A percentile compares a stretch with the other conserved stretches of the same genome.
These are phyloP conservation scores for Geotrichum restrictum DNA, from an alignment of 1,139 yeast genomes.

Conservation along the genomic window DNA sequence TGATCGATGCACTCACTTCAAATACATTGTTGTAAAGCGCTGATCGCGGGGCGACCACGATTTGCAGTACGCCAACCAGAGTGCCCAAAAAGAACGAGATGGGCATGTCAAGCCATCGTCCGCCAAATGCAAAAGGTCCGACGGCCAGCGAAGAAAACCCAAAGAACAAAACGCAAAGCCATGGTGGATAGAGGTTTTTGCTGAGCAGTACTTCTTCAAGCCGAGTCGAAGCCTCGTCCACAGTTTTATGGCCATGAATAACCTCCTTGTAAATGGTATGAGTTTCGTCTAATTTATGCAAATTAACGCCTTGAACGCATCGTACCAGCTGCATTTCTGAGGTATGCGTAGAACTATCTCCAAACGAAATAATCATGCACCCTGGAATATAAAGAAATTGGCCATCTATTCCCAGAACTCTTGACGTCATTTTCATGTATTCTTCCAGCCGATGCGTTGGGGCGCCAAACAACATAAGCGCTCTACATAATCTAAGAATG, in stretches of 20 bases:
- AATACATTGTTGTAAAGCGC: slow-evolving; percentile 82
- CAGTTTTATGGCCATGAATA: slow-evolving; percentile 80
- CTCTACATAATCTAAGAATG: slow-evolving; percentile 75
- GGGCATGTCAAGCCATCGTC: slow-evolving; percentile 86
- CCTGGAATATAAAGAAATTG: slow-evolving; percentile 90
- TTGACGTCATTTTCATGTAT: slow-evolving; percentile 82
- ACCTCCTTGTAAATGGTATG: slow-evolving; percentile 83
- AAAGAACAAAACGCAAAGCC: slow-evolving; percentile 73
- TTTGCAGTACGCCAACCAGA: slow-evolving; percentile 79
- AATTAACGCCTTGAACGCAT: slow-evolving; percentile 75
- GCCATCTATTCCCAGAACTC: slow-evolving; percentile 85
- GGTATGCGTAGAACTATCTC: slow-evolving; percentile 88
- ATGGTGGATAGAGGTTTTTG: slow-evolving; percentile 64
- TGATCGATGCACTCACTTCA: slow-evolving; percentile 84
- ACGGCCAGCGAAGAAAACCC: slow-evolving; percentile 79
- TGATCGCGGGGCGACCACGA: slow-evolving; percentile 76
- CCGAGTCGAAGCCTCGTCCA: slow-evolving; percentile 74
- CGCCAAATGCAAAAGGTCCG: slow-evolving; percentile 84
- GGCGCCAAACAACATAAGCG: slow-evolving; percentile 88
- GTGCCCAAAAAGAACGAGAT: slow-evolving; percentile 74
- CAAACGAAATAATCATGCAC: slow-evolving; percentile 87
- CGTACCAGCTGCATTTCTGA: slow-evolving; percentile 87
- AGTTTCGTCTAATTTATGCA: slow-evolving; percentile 73
- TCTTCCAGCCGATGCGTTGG: slow-evolving; percentile 93
- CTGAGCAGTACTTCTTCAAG: slow-evolving; percentile 62